Conservation (phyloP, 192 early-diverging fungal genomes). For the Coemansia sp. region DNA sequence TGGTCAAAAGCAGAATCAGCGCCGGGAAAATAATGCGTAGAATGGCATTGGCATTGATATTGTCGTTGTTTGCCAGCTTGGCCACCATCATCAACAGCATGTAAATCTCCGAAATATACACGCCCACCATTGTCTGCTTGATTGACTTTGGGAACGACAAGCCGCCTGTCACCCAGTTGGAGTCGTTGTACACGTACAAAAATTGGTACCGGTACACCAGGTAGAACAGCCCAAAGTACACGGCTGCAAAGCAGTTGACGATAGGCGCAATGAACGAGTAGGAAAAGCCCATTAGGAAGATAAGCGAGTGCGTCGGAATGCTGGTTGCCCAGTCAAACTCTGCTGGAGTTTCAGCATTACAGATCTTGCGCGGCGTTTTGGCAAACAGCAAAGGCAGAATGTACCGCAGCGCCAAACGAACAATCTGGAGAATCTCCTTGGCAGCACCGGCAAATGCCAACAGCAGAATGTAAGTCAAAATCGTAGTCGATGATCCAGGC, state of each 20-base stretch:
- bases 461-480: conserved; percentile 83
- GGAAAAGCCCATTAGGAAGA: conserved; percentile 72
- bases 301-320: conserved; percentile 69
- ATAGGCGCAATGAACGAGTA: conserved; percentile 82
- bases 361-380: conserved; percentile 73
- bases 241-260: conserved; percentile 71
- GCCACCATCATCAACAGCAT: conserved; percentile 73
- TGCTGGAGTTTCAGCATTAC: conserved; percentile 55
- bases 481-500: conserved; percentile 74
- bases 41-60: conserved; percentile 46
- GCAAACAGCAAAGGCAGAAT: conserved; percentile 60
- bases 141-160: conserved; percentile 65
- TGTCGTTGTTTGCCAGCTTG: conserved; percentile 30
- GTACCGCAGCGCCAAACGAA: conserved; percentile 63
- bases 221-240: conserved; percentile 75
- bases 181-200: conserved; percentile 70
- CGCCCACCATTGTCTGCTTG: conserved; percentile 64
- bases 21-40: conserved; percentile 54
- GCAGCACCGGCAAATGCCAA: conserved; percentile 67
- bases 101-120: conserved; percentile 76
- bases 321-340: conserved; percentile 62
- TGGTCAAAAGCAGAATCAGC: conserved; percentile 56
- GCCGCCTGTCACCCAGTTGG: conserved; percentile 62
- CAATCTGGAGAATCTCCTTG: conserved; percentile 69
- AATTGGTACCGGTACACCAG: conserved; percentile 84